Percentiles rank a stretch among this genome's conserved stretches.
phyloP scores from a whole-genome alignment of 2,329 filamentous ascomycete genomes.

The Colletotrichum graminicola region DNA sequence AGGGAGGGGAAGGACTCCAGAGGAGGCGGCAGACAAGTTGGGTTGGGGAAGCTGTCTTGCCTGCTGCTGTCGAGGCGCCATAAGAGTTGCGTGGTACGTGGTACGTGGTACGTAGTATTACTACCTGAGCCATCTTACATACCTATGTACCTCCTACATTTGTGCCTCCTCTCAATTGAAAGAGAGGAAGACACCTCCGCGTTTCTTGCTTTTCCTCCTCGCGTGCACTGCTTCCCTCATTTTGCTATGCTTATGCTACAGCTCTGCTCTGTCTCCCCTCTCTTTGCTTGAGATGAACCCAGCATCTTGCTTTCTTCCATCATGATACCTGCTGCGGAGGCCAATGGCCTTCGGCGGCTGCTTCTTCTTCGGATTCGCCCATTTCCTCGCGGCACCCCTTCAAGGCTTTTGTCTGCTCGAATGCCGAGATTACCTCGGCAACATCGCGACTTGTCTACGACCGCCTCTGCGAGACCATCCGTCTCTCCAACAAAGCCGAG shows the following conservation, averaged over 20 bases:
- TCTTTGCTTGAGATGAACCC: slow-evolving; percentile 13
- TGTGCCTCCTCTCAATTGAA: not conserved
- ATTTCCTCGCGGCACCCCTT: slow-evolving; percentile 45
- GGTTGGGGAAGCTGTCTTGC: slow-evolving; percentile 27
- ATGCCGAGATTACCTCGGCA: slow-evolving; percentile 43
- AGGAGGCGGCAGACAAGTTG: not conserved
- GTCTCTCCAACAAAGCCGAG: not conserved
- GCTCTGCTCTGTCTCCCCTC: not conserved
- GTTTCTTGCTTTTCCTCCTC: not conserved
- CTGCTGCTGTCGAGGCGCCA: not conserved
- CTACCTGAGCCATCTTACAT: not conserved
- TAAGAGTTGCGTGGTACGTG: no score
- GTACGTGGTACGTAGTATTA: not conserved
- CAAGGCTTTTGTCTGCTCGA: slow-evolving; percentile 45
- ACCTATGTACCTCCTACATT: not conserved
- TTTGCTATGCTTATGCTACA: no score
- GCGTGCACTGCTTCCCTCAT: not conserved
- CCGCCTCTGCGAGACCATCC: not conserved
- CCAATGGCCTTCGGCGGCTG: slow-evolving; percentile 44
- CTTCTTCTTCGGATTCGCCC: slow-evolving; percentile 44
- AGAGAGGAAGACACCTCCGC: not conserved
- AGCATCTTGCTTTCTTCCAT: not conserved
- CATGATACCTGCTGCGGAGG: slow-evolving; percentile 43
- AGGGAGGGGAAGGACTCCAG: slow-evolving; percentile 11
- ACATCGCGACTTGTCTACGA: not conserved